Evolutionary conservation across 2,329 filamentous ascomycete species (phyloP).

Genomic region (Penicillium sp.): DNA sequence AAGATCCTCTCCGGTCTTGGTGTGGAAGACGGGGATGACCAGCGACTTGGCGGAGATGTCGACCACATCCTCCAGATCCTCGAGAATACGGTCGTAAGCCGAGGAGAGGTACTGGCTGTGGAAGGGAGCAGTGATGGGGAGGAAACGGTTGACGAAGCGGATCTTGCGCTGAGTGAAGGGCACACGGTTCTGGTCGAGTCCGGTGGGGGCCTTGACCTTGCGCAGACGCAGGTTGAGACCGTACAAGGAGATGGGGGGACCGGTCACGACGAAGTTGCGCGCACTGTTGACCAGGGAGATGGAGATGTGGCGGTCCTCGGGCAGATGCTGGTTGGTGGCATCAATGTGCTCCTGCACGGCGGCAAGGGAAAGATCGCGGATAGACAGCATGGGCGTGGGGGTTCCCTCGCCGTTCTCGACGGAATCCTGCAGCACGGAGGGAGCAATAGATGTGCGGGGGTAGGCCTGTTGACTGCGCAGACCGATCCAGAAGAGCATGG

Average conservation of each 20-base stretch:
- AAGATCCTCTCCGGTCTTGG: conserved; percentile 83
- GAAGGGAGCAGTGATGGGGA: conserved; percentile 97
- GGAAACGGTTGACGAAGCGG: conserved; percentile 93
- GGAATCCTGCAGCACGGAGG: conserved; percentile 87
- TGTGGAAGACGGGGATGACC: conserved; percentile 85
- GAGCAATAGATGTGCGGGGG: conserved; percentile 89
- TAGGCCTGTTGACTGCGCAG: conserved; percentile 96
- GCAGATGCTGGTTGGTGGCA: conserved; percentile 94
- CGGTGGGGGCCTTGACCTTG: conserved; percentile 97
- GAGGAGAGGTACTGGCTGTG: conserved; percentile 91
- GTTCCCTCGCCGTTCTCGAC: conserved; percentile 91
- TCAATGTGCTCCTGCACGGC: conserved; percentile 97
- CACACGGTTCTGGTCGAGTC: conserved; percentile 90
- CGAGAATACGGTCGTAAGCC: conserved; percentile 78
- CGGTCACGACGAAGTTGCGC: conserved; percentile 94
- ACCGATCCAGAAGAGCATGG: conserved; percentile 98
- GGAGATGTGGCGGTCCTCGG: conserved; percentile 86
- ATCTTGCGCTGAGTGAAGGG: conserved; percentile 95
- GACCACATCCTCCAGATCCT: conserved; percentile 83
- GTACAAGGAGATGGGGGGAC: conserved; percentile 92
- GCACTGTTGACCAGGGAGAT: conserved; percentile 97
- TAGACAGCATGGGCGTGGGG: conserved; percentile 96
- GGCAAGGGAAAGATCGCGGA: conserved; percentile 83
- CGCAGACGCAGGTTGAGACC: conserved; percentile 92
- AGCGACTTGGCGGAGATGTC: conserved; percentile 72